Percentiles rank a stretch among this genome's conserved stretches.
These are phyloP conservation scores for Corrigiola litoralis DNA, from an alignment of 179 eudicot genomes.

Conservation along the genomic window DNA sequence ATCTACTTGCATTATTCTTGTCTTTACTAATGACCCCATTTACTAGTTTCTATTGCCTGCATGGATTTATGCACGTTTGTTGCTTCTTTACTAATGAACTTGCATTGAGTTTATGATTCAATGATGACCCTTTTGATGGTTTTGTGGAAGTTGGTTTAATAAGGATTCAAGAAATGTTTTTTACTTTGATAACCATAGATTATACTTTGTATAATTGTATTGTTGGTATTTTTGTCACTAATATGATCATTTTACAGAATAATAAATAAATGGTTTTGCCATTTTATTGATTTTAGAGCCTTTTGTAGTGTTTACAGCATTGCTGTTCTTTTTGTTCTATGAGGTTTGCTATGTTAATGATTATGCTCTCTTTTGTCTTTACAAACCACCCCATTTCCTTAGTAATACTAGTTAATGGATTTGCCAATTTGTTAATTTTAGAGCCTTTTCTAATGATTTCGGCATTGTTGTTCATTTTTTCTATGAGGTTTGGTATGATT, in stretches of 20 bases:
- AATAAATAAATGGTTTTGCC: background rate
- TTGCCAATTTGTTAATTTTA: background rate
- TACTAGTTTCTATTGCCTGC: too few relatives aligned
- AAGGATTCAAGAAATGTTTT: constrained; percentile 6
- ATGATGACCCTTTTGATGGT: background rate
- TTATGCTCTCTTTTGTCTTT: too few relatives aligned
- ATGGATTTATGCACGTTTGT: background rate
- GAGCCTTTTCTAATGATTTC: background rate
- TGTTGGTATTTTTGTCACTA: too few relatives aligned
- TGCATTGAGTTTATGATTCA: background rate
- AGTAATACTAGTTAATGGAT: too few relatives aligned
- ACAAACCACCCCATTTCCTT: too few relatives aligned
- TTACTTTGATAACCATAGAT: too few relatives aligned
- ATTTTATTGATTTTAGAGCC: background rate
- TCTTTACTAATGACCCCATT: too few relatives aligned
- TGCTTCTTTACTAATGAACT: background rate
- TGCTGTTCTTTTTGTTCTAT: background rate
- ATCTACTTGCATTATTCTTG: too few relatives aligned
- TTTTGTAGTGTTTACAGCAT: background rate
- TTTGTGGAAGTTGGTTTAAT: background rate
- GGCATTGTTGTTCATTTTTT: background rate
- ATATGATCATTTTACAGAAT: background rate
- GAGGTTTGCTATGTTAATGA: too few relatives aligned
- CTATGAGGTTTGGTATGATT: too few relatives aligned
- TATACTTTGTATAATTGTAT: too few relatives aligned